Evolutionary conservation across 768 basidiomycete species (phyloP).

Genomic region (Fomitopsis serialis): DNA sequence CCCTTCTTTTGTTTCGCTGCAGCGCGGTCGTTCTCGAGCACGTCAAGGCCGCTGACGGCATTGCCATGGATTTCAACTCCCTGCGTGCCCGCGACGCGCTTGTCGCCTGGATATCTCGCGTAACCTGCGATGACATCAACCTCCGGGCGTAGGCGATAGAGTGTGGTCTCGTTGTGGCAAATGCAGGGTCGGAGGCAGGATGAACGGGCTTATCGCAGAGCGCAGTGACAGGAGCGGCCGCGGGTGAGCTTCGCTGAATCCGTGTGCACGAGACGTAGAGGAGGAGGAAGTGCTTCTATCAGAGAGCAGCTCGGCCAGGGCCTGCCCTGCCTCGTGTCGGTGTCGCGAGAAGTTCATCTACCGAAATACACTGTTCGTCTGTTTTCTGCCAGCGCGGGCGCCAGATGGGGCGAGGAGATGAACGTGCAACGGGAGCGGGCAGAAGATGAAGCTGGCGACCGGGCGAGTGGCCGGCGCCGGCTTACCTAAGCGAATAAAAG

Average conservation of each 20-base stretch:
- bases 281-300: constrained; percentile 21
- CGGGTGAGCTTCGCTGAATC: constrained; percentile 14
- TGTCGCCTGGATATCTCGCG: neutral
- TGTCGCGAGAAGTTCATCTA: neutral
- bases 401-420: neutral
- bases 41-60: neutral
- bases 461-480: neutral
- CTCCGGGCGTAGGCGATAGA: neutral
- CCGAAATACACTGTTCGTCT: constrained; percentile 2
- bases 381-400: neutral
- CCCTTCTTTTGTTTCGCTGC: neutral
- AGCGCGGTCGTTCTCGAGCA: neutral
- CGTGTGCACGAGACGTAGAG: constrained; percentile 12
- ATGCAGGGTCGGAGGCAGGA: neutral
- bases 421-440: constrained; percentile 1
- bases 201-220: constrained; percentile 15
- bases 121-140: constrained; percentile 2
- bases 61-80: neutral
- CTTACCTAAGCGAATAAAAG: constrained; percentile 18
- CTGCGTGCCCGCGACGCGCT: neutral
- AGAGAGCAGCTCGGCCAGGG: constrained; percentile 12
- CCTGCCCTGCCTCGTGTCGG: constrained; percentile 4
- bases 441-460: neutral
- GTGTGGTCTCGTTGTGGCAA: neutral
- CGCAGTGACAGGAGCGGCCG: constrained; percentile 1